Conservation (phyloP, 108 stramenopile species). For the Nitzschia sp. region DNA sequence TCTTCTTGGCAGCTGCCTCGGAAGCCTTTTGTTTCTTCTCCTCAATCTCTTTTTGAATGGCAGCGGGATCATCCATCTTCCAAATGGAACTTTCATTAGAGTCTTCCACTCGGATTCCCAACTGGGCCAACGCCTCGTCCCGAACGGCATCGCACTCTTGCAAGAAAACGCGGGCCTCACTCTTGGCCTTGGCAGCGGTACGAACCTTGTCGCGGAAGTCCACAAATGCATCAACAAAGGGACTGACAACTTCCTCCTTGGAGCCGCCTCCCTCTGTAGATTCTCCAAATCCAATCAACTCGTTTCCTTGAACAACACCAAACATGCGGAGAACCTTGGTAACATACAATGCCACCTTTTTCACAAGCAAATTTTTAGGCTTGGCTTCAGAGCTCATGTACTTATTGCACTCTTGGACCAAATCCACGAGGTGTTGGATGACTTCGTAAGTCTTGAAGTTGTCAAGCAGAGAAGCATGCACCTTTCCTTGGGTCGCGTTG, state of each 20-base stretch:
- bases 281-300: constrained; percentile 77
- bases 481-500: constrained; percentile 47
- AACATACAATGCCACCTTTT: constrained; percentile 81
- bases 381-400: constrained; percentile 62
- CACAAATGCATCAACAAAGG: constrained; percentile 83
- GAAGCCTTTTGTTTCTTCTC: constrained; percentile 58
- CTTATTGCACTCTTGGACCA: constrained; percentile 79
- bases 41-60: constrained; percentile 73
- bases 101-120: constrained; percentile 95
- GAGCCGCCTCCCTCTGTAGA: constrained; percentile 37
- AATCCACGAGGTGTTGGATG: constrained; percentile 69
- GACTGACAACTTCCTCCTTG: constrained; percentile 54
- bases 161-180: constrained; percentile 53
- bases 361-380: constrained; percentile 62
- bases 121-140: constrained; percentile 78
- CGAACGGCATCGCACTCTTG: constrained; percentile 86
- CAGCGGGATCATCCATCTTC: constrained; percentile 91
- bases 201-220: constrained; percentile 84
- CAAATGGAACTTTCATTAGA: constrained; percentile 76
- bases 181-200: constrained; percentile 48
- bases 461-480: constrained; percentile 82
- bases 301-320: constrained; percentile 80
- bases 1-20: constrained; percentile 59
- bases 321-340: constrained; percentile 87
- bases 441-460: constrained; percentile 93